phyloP scores from a whole-genome alignment of 495 filamentous ascomycete species.

The Neurospora tetraspora region DNA sequence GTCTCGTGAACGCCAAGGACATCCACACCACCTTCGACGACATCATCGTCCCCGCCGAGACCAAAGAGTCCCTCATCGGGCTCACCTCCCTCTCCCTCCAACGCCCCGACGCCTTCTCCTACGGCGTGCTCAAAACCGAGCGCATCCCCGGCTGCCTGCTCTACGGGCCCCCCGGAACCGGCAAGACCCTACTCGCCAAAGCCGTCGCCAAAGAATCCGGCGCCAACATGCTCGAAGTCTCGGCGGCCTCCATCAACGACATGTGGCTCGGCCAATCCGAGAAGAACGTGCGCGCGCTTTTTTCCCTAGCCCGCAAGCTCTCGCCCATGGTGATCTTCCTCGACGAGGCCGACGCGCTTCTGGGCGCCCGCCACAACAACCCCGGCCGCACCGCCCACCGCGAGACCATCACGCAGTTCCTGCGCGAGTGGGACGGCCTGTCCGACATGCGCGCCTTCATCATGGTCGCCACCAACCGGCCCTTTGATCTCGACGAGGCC shows the following conservation, averaged over 20 bases:
- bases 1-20: constrained; percentile 69
- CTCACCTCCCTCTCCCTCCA: constrained; percentile 80
- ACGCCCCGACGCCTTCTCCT: constrained; percentile 89
- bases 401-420: constrained; percentile 94
- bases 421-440: constrained; percentile 97
- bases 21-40: constrained; percentile 80
- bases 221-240: constrained; percentile 59
- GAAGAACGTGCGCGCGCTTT: constrained; percentile 93
- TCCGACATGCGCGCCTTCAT: constrained; percentile 81
- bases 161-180: constrained; percentile 92
- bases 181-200: constrained; percentile 91
- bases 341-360: constrained; percentile 90
- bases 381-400: constrained; percentile 55
- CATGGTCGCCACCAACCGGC: constrained; percentile 97
- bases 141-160: constrained; percentile 82
- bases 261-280: constrained; percentile 95
- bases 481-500: constrained; percentile 92
- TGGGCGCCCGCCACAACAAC: constrained; percentile 57
- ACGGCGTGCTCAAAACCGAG: constrained; percentile 86
- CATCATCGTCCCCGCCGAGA: constrained; percentile 71
- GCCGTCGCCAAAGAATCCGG: constrained; percentile 92
- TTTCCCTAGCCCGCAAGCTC: constrained; percentile 82
- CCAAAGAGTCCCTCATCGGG: constrained; percentile 79
- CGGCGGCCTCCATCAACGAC: constrained; percentile 68
- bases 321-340: constrained; percentile 94